A percentile compares a stretch with the other conserved stretches of the same genome.
Conservation (phyloP, 148 eudicot species). For the Chenopodium album region DNA sequence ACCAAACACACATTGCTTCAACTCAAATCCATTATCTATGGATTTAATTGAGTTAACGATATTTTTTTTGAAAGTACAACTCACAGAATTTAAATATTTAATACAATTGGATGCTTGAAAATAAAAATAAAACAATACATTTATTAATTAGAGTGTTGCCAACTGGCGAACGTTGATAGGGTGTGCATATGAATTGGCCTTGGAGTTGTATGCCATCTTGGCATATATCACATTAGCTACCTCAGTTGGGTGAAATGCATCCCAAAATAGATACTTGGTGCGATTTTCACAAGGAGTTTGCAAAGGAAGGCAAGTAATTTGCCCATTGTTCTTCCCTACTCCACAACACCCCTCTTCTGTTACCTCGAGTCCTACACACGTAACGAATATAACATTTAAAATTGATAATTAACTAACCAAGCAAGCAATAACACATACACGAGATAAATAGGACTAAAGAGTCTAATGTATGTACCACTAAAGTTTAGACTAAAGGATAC, state of each 20-base stretch:
- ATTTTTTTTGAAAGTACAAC: background rate
- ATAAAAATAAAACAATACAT: background rate
- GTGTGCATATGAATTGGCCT: slow-evolving; percentile 40
- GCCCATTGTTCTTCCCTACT: slow-evolving; percentile 86
- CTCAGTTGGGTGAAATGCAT: slow-evolving; percentile 83
- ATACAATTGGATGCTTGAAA: background rate
- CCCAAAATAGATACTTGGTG: slow-evolving; percentile 72
- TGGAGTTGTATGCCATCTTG: slow-evolving; percentile 44
- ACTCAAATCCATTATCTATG: too few species aligned
- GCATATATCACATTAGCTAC: slow-evolving; percentile 56
- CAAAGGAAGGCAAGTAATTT: slow-evolving; percentile 78
- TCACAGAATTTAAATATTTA: background rate
- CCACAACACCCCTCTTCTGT: slow-evolving; percentile 78
- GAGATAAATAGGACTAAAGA: background rate
- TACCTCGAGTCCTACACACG: slow-evolving; percentile 59
- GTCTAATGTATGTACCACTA: too few species aligned
- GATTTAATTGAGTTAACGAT: too few species aligned
- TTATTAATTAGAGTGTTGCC: slow-evolving; percentile 41
- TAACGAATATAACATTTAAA: background rate
- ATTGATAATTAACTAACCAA: too few species aligned
- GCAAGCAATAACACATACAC: too few species aligned
- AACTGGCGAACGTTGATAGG: slow-evolving; percentile 64
- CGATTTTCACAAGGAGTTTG: slow-evolving; percentile 63
- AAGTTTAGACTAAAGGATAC: too few species aligned
- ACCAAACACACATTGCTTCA: too few species aligned